Conservation (phyloP, 2,329 filamentous ascomycete species). For the Colletotrichum tabaci region DNA sequence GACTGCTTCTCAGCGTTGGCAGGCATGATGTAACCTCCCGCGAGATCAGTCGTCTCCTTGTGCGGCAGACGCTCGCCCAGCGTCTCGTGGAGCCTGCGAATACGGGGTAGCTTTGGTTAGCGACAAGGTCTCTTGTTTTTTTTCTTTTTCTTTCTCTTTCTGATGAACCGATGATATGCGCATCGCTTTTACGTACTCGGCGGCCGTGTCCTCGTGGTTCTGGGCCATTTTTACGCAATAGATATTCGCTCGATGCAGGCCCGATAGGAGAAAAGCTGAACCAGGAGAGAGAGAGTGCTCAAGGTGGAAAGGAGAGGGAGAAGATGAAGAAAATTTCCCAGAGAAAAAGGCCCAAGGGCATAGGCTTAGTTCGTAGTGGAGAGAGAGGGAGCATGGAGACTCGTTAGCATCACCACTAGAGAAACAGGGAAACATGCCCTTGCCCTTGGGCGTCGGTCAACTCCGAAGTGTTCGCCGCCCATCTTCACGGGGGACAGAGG, state of each 20-base stretch:
- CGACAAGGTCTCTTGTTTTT: not conserved
- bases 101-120: constrained; percentile 1
- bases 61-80: constrained; percentile 47
- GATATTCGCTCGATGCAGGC: constrained; percentile 7
- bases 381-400: constrained; percentile 22
- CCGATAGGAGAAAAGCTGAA: constrained; percentile 18
- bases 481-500: not conserved
- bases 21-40: constrained; percentile 46
- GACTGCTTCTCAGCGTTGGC: constrained; percentile 45
- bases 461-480: constrained; percentile 28
- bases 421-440: constrained; percentile 20
- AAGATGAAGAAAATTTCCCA: constrained; percentile 26
- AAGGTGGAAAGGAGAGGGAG: constrained; percentile 14
- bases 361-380: not conserved
- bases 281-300: constrained; percentile 10
- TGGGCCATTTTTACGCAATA: constrained; percentile 49
- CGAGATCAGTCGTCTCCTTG: constrained; percentile 46
- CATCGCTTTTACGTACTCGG: constrained; percentile 48
- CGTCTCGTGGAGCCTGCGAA: constrained; percentile 48
- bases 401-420: constrained; percentile 19
- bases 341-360: constrained; percentile 12
- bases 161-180: constrained; percentile 18
- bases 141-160: not conserved
- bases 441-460: constrained; percentile 33
- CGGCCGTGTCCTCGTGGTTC: constrained; percentile 52